These are phyloP conservation scores for Luffa aegyptiaca DNA, from an alignment of 306 rosid genomes.

Conservation along the genomic window DNA sequence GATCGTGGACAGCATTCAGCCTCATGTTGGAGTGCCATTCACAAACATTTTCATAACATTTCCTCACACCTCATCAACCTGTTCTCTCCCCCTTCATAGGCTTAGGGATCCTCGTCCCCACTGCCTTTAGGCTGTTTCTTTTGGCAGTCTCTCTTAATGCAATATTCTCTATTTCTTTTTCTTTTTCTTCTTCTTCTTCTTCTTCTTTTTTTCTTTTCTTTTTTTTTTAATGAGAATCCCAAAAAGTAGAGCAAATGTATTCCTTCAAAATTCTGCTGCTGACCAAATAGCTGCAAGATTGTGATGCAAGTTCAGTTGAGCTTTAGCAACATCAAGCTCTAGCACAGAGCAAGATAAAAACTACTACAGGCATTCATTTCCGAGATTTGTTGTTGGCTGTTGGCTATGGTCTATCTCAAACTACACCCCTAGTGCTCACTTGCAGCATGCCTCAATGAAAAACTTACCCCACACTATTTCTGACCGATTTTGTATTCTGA, in stretches of 20 bases:
- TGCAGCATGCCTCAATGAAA: not conserved
- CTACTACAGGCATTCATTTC: not conserved
- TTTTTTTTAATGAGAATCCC: not conserved
- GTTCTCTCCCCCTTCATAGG: not conserved
- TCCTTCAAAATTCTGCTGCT: not conserved
- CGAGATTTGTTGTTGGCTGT: not conserved
- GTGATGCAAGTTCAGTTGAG: not conserved
- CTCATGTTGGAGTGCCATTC: not conserved
- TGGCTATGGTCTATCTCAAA: not conserved
- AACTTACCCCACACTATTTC: not conserved
- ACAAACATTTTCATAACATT: not conserved
- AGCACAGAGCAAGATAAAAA: not conserved
- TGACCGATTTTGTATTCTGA: not conserved
- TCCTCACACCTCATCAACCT: not conserved
- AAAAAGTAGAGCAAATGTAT: not conserved
- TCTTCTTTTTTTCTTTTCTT: too few species aligned
- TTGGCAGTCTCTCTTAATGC: not conserved
- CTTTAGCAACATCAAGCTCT: not conserved
- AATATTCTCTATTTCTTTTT: too few species aligned
- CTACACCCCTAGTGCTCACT: not conserved
- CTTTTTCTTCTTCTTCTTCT: too few species aligned
- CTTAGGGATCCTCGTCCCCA: not conserved
- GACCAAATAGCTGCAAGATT: not conserved
- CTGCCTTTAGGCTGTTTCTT: not conserved
- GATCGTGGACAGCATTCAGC: not conserved